A percentile compares a stretch with the other conserved stretches of the same genome.
phyloP scores from a whole-genome alignment of 305 asterid genomes.

The Fraxinus platypoda region DNA sequence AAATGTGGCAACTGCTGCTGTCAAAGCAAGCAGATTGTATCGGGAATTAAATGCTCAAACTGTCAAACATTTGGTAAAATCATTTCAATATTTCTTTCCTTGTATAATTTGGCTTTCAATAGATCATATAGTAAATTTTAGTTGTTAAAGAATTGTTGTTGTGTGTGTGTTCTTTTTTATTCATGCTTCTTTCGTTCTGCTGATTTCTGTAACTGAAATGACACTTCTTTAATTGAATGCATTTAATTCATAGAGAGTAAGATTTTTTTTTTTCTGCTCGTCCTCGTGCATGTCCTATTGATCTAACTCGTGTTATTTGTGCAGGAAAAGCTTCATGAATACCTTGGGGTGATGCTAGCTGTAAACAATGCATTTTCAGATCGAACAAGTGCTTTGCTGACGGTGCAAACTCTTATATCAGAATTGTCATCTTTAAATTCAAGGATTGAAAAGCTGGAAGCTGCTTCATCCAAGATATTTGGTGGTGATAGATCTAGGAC shows the following conservation, averaged over 20 bases:
- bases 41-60: slow-evolving; percentile 91
- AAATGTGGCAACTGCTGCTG: slow-evolving; percentile 93
- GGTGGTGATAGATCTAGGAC: slow-evolving; percentile 89
- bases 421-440: slow-evolving; percentile 70
- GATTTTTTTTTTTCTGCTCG: not conserved
- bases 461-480: slow-evolving; percentile 89
- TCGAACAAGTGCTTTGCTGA: slow-evolving; percentile 84
- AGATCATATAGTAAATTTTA: not conserved
- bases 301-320: slow-evolving; percentile 18
- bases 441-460: slow-evolving; percentile 87
- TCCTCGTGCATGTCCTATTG: not conserved
- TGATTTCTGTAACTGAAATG: slow-evolving; percentile 12
- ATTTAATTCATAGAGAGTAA: slow-evolving; percentile 12
- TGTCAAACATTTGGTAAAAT: slow-evolving; percentile 85
- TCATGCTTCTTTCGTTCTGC: slow-evolving; percentile 5
- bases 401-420: slow-evolving; percentile 83
- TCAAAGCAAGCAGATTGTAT: slow-evolving; percentile 92
- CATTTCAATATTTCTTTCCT: slow-evolving; percentile 16
- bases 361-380: slow-evolving; percentile 91
- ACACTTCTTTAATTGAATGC: not conserved
- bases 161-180: not conserved
- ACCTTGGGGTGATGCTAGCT: slow-evolving; percentile 88
- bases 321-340: slow-evolving; percentile 94
- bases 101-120: slow-evolving; percentile 2
- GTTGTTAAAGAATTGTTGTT: not conserved